Evolutionary conservation across 805 yeast species (phyloP).

Genomic region (Ogataea henricii): DNA sequence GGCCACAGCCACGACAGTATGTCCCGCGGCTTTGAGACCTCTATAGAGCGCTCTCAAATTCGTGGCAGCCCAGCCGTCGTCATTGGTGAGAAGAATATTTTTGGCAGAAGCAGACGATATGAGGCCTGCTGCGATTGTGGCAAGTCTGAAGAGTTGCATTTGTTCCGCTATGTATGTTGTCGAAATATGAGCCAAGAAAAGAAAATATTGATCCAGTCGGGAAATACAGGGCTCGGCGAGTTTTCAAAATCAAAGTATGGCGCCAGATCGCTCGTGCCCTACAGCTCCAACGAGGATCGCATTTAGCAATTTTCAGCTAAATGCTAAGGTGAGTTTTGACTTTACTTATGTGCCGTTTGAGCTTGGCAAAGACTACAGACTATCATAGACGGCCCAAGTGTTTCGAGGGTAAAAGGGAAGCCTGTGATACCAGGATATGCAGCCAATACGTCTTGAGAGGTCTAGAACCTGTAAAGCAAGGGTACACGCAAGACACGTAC

Average conservation of each 20-base stretch:
- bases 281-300: neutral
- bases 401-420: neutral
- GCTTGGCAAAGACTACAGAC: too few relatives aligned
- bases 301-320: neutral
- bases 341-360: too few relatives aligned
- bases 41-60: slow-evolving; percentile 58
- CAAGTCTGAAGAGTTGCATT: slow-evolving; percentile 15
- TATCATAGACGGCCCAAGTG: too few relatives aligned
- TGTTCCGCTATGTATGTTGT: neutral
- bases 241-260: neutral
- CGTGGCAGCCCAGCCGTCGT: slow-evolving; percentile 59
- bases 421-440: neutral
- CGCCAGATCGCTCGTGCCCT: neutral
- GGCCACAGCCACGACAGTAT: slow-evolving; percentile 51
- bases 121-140: slow-evolving; percentile 13
- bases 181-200: neutral
- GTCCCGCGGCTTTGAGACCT: slow-evolving; percentile 48
- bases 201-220: neutral
- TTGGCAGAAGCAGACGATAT: slow-evolving; percentile 31
- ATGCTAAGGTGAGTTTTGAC: too few relatives aligned
- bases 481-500: too few relatives aligned
- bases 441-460: too few relatives aligned
- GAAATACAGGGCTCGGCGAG: neutral
- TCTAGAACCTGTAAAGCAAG: too few relatives aligned
- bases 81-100: slow-evolving; percentile 53